Percentiles rank a stretch among this genome's conserved stretches.
phyloP scores from a whole-genome alignment of 1,139 yeast species.

The Candida sp. region DNA sequence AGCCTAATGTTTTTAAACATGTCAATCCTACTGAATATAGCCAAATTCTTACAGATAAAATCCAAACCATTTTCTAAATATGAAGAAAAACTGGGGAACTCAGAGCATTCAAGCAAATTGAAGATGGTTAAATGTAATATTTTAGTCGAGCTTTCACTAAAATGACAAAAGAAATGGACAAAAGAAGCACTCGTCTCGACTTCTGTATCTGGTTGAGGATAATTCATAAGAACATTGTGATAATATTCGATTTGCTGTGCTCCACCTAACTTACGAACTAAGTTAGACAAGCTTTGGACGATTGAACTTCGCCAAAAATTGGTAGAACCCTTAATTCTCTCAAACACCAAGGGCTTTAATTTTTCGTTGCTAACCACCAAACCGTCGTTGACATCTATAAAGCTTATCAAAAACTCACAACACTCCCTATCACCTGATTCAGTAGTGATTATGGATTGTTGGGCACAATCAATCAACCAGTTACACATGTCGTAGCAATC shows the following conservation, averaged over 20 bases:
- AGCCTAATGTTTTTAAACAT: conserved; percentile 26
- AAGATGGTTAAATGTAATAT: conserved; percentile 30
- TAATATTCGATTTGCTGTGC: conserved; percentile 26
- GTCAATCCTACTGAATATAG: conserved; percentile 10
- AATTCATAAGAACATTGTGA: conserved; percentile 23
- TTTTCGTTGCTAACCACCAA: background rate
- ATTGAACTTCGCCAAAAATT: conserved; percentile 15
- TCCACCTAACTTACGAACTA: conserved; percentile 4
- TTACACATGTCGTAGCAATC: conserved; percentile 33
- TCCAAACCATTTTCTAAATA: conserved; percentile 25
- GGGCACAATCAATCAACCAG: conserved; percentile 31
- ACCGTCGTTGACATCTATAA: conserved; percentile 9
- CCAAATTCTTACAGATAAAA: conserved; percentile 14
- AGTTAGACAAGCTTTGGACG: conserved; percentile 5
- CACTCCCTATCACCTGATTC: conserved; percentile 16
- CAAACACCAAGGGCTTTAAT: conserved; percentile 1
- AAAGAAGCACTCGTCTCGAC: conserved; percentile 40
- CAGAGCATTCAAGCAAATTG: conserved; percentile 39
- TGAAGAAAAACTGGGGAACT: conserved; percentile 25
- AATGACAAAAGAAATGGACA: conserved; percentile 26
- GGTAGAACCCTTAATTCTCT: conserved; percentile 12
- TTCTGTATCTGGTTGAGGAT: conserved; percentile 29
- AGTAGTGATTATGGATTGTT: conserved; percentile 22
- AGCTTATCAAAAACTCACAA: conserved; percentile 14
- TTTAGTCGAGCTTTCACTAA: conserved; percentile 26